These are phyloP conservation scores for Chionographis japonica DNA, from an alignment of 106 monocot genomes.

Conservation along the genomic window DNA sequence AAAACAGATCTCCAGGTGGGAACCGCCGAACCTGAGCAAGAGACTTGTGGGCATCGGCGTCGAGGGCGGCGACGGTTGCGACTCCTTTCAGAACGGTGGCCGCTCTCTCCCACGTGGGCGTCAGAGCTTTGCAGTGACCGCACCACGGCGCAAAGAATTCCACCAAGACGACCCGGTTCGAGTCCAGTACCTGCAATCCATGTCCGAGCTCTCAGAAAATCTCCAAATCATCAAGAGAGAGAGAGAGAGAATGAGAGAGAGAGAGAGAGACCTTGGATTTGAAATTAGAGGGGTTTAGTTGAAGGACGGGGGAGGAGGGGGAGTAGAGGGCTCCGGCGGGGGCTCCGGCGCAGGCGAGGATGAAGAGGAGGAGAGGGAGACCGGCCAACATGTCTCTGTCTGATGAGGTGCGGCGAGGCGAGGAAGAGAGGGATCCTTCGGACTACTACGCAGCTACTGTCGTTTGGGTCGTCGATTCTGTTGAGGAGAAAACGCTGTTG, in stretches of 20 bases:
- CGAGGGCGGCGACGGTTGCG: constrained; percentile 74
- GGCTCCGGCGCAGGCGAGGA: constrained; percentile 8
- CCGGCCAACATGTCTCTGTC: constrained; percentile 6
- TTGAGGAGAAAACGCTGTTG: too few relatives aligned
- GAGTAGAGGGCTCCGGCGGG: constrained; percentile 68
- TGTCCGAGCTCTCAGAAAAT: background rate
- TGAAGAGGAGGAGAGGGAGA: constrained; percentile 13
- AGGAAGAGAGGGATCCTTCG: too few relatives aligned
- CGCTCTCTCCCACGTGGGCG: constrained; percentile 86
- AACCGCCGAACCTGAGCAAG: constrained; percentile 66
- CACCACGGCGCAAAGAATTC: constrained; percentile 99
- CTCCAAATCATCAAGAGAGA: background rate
- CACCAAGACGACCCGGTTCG: constrained; percentile 85
- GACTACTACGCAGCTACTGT: too few relatives aligned
- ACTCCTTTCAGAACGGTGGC: constrained; percentile 89
- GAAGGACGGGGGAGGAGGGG: constrained; percentile 82
- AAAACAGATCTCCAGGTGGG: background rate
- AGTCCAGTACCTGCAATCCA: constrained; percentile 50
- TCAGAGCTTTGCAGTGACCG: constrained; percentile 90
- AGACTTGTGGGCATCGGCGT: constrained; percentile 79
- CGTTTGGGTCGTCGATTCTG: too few relatives aligned
- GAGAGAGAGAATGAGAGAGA: background rate
- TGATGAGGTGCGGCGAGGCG: too few relatives aligned
- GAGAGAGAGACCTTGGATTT: constrained; percentile 72
- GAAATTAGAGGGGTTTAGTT: constrained; percentile 90